Base-by-base conservation (phyloP, 169 alveolate species). In the Plasmodium cynomolgi region DNA sequence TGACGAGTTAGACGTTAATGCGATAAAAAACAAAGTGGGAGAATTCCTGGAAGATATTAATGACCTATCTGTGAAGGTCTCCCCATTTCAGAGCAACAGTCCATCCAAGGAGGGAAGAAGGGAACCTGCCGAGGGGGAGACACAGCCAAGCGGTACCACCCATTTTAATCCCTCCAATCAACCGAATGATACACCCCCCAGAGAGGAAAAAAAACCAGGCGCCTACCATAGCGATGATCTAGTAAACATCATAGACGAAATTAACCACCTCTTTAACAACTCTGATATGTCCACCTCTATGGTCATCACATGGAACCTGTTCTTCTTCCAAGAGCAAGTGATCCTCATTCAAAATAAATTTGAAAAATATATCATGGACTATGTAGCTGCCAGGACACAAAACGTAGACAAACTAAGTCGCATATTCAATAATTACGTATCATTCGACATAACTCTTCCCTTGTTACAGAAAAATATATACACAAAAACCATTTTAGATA, bases 231-330 rank as follows among this genome's bases (percentile, higher is more conserved):
- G 95, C 37, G 81, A 91, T 1, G 95, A 91, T 72, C 29, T 91
- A 47, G 79, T 91, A 72, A 68, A 81, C 44, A 91, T 91, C 15
- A 47, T 91, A 7, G 95, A 91, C n/a, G 95, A 91, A 72, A 91
- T 91, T 31, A 91, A 91, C 17, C 75, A 81, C 62, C 47, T 91
- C 20, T 91, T 91, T 91, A n/a, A 71, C 41, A 83, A 81, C 15
- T 91, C 95, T 0, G 92, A 91, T 29, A 58, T 91, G 83, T 91
- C 95, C 3, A 73, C 37, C 41, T 82, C 92, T 0, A 33, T 91
- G 74, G 95, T 91, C 41, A 50, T 91, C n/a, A 91, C 77, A 11
- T 91, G 95, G 95, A 91, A 91, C 29, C 39, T 91, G 39, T 73
- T 47, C 29, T 91, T 91, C 44, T 91, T 81, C 44, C 39, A 73